A percentile compares a stretch with the other conserved stretches of the same genome.
Conservation (phyloP, 352 stramenopile genomes). For the Globisporangium irregulare region DNA sequence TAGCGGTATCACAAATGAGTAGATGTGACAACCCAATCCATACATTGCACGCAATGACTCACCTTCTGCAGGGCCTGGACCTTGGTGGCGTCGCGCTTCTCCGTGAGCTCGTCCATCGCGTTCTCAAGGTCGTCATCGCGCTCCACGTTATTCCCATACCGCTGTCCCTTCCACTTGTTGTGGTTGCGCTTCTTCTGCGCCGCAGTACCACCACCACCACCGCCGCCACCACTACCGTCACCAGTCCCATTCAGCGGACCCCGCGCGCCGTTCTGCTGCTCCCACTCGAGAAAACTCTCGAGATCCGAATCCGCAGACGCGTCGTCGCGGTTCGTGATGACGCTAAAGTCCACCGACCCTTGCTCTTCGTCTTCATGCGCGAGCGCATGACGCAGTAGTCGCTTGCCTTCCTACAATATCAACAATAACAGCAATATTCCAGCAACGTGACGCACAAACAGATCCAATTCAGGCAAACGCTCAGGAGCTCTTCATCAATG, state of each 20-base stretch:
- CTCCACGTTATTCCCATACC: slow-evolving; percentile 25
- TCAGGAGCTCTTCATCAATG: neutral
- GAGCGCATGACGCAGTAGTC: slow-evolving; percentile 49
- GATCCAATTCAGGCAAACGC: neutral
- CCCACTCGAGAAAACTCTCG: slow-evolving; percentile 49
- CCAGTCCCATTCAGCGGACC: neutral
- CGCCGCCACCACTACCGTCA: neutral
- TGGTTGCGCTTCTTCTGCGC: slow-evolving; percentile 21
- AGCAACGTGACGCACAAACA: neutral
- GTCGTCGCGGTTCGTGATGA: slow-evolving; percentile 42
- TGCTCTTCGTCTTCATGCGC: slow-evolving; percentile 34
- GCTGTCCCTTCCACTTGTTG: slow-evolving; percentile 36
- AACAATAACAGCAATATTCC: neutral
- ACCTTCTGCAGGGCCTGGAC: slow-evolving; percentile 50
- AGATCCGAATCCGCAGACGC: slow-evolving; percentile 61
- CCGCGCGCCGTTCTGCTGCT: slow-evolving; percentile 24
- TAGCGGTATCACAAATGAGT: neutral
- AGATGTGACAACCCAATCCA: neutral
- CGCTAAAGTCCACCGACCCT: slow-evolving; percentile 28
- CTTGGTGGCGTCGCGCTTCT: slow-evolving; percentile 67
- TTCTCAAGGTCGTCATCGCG: slow-evolving; percentile 45
- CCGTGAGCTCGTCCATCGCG: slow-evolving; percentile 48
- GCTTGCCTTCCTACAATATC: slow-evolving; percentile 39
- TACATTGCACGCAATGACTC: neutral
- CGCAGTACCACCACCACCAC: neutral